A percentile compares a stretch with the other conserved stretches of the same genome.
These are phyloP conservation scores for Cystobasidium sp. DNA, from an alignment of 1,284 basidiomycete genomes.

Conservation along the genomic window DNA sequence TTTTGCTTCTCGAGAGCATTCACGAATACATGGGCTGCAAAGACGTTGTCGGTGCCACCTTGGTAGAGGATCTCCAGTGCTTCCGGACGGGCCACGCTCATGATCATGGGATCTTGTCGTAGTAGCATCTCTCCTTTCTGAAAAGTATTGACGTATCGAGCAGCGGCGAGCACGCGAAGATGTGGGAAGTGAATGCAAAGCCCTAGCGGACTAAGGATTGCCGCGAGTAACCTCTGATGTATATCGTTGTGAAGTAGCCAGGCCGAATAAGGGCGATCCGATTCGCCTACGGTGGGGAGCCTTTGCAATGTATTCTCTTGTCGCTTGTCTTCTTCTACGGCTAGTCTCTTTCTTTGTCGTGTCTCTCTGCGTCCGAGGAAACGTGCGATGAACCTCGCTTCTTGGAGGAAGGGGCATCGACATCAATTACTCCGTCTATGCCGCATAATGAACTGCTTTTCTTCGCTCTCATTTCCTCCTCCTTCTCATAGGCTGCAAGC, in stretches of 20 bases:
- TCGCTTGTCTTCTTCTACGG: no score
- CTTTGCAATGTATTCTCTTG: no score
- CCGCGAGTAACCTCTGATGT: constrained; percentile 4
- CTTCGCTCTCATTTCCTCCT: background rate
- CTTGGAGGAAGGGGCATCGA: background rate
- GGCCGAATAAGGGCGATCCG: constrained; percentile 5
- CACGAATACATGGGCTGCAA: no score
- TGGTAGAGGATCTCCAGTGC: no score
- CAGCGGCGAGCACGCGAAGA: background rate
- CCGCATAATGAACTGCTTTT: background rate
- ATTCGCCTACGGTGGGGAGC: constrained; percentile 9
- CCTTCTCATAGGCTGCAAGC: background rate
- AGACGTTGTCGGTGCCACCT: no score
- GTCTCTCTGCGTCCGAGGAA: no score
- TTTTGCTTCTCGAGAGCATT: no score
- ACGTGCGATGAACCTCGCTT: no score
- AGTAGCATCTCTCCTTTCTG: background rate
- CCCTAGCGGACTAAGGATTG: background rate
- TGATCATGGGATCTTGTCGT: background rate
- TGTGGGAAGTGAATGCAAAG: background rate
- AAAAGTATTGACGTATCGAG: background rate
- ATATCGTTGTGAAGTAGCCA: constrained; percentile 22
- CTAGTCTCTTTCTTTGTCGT: no score
- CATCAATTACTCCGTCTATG: background rate
- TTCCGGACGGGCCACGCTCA: background rate